phyloP scores from a whole-genome alignment of 306 rosid species.

The Astragalus membranaceus region DNA sequence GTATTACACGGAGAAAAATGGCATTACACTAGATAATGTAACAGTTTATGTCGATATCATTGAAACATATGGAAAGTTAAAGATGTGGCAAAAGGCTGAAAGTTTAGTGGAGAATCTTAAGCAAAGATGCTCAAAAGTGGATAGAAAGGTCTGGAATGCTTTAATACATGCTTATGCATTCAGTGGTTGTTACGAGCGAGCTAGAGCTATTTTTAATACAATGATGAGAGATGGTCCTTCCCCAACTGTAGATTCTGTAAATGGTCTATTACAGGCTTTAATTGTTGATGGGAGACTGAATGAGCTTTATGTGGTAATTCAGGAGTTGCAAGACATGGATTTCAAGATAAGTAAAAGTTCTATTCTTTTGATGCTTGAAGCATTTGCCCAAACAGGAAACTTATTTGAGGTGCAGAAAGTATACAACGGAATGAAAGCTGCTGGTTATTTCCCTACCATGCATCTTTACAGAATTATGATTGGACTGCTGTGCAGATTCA shows the following conservation, averaged over 20 bases:
- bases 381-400: slow-evolving; percentile 73
- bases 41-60: slow-evolving; percentile 46
- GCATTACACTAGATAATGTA: slow-evolving; percentile 30
- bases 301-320: slow-evolving; percentile 81
- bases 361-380: slow-evolving; percentile 79
- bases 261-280: slow-evolving; percentile 75
- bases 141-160: slow-evolving; percentile 92
- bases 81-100: slow-evolving; percentile 89
- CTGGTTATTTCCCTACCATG: slow-evolving; percentile 90
- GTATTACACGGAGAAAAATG: slow-evolving; percentile 54
- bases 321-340: slow-evolving; percentile 95
- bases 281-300: slow-evolving; percentile 69
- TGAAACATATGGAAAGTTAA: slow-evolving; percentile 74
- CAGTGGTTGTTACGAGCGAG: slow-evolving; percentile 85
- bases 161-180: slow-evolving; percentile 77
- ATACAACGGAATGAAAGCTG: slow-evolving; percentile 92
- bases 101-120: slow-evolving; percentile 71
- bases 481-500: slow-evolving; percentile 60
- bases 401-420: slow-evolving; percentile 87
- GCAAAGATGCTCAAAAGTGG: slow-evolving; percentile 44
- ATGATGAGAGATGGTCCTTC: slow-evolving; percentile 94
- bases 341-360: slow-evolving; percentile 85
- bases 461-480: slow-evolving; percentile 76
- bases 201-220: slow-evolving; percentile 85
- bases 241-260: slow-evolving; percentile 75